Base-by-base conservation (phyloP, 2,329 filamentous ascomycete genomes). In the Emmonsia crescens region DNA sequence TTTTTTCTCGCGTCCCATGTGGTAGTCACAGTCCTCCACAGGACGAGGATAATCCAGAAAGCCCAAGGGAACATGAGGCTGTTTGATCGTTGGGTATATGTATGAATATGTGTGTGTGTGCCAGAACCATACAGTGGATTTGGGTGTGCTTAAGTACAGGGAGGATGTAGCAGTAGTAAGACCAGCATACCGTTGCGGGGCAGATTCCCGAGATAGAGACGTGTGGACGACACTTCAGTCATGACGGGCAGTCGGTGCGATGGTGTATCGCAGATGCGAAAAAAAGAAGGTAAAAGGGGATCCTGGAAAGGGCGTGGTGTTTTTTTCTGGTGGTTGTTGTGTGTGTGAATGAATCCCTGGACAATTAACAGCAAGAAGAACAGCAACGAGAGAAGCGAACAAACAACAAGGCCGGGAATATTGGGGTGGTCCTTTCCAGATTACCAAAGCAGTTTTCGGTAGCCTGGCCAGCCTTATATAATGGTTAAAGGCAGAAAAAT, bases 151-250 rank as follows among this genome's bases (percentile, higher is more conserved):
- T 27, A 46, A 54, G 59, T 27, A 62, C 58, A 66, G 59, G 65
- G 63, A 68, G 65, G 66, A 68, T 68, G 70, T 68, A 70, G 68
- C 67, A 68, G 70, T 68, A 70, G 68, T 68, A 68, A 70, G 67
- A 70, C 69, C 70, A 72, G 73, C 88, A 80, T 86, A 96, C 92
- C 91, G 82, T 89, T 91, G 78, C 91, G 90, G 78, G 94, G 93
- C 76, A 99, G 88, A 80, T 97, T 97, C 78, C 93, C 93, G 80
- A 97, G 82, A 81, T 97, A 99, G 70, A 97, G 89, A 80, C 94
- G 86, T 74, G 93, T 97, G 69, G 89, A 88, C 66, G 91, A 96
- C 69, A 96, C 93, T 80, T 96, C 91, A 72, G 85, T 88, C 85
- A 91, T 91, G 70, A 68, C 65, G 71, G 67, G 61, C 64, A 61